Evolutionary conservation across 441 rosid species (phyloP).

Genomic region (Populus hybrid): DNA sequence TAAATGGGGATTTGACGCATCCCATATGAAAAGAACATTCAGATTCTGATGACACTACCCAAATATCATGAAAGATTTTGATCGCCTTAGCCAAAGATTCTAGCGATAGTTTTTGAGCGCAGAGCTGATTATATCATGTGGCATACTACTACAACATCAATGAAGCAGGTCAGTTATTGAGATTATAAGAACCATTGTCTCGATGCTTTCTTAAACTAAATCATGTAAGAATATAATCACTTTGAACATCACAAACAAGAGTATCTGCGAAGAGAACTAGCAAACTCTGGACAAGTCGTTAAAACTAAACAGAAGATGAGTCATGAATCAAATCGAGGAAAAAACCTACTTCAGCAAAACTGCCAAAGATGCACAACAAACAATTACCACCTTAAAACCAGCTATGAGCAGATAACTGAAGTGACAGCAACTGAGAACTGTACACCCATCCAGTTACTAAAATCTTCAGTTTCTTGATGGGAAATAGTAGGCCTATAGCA

Average conservation of each 20-base stretch:
- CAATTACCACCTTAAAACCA: constrained; percentile 1
- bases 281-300: neutral
- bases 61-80: too few species aligned
- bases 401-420: constrained; percentile 20
- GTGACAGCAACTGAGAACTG: constrained; percentile 23
- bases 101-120: too few species aligned
- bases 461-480: constrained; percentile 35
- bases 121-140: neutral
- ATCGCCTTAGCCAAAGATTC: neutral
- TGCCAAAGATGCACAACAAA: neutral
- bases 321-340: neutral
- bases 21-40: neutral
- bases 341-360: neutral
- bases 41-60: neutral
- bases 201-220: too few species aligned
- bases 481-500: constrained; percentile 39
- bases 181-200: too few species aligned
- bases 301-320: neutral
- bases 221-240: neutral
- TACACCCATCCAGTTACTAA: constrained; percentile 38
- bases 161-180: too few species aligned
- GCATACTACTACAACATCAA: neutral
- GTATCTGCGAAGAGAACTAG: neutral
- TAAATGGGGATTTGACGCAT: neutral
- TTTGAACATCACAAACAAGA: neutral